These are phyloP conservation scores for Diplodia scrobiculata DNA, from an alignment of 2,329 filamentous ascomycete genomes.

Conservation along the genomic window DNA sequence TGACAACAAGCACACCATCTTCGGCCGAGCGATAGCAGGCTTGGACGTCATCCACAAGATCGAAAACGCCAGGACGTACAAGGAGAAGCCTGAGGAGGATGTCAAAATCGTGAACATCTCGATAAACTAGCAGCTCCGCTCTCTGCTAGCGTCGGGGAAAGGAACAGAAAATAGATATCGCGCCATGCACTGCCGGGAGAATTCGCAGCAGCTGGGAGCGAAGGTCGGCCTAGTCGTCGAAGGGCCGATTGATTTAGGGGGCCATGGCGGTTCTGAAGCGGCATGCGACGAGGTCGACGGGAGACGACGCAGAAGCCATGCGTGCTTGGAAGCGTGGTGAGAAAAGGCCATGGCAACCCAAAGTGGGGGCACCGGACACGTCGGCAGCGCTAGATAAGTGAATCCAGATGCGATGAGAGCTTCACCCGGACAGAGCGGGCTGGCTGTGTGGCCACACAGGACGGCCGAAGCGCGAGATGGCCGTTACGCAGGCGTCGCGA, in stretches of 20 bases:
- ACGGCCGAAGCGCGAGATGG: neutral
- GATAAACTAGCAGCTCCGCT: slow-evolving; percentile 32
- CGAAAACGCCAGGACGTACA: slow-evolving; percentile 82
- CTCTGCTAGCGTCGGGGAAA: too few relatives aligned
- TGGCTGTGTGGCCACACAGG: neutral
- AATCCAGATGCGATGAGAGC: neutral
- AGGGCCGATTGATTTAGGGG: neutral
- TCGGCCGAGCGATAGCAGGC: slow-evolving; percentile 85
- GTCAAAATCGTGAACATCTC: slow-evolving; percentile 93
- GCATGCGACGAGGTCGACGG: neutral
- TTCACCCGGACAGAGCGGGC: neutral
- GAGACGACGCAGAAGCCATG: slow-evolving; percentile 4
- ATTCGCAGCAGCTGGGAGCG: neutral
- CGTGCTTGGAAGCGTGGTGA: slow-evolving; percentile 13
- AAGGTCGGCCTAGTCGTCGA: neutral
- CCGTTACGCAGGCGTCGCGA: slow-evolving; percentile 19
- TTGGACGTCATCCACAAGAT: slow-evolving; percentile 95
- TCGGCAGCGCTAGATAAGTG: slow-evolving; percentile 24
- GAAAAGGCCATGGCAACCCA: neutral
- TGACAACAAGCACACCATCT: slow-evolving; percentile 94
- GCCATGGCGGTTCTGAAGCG: neutral
- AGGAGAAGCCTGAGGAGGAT: slow-evolving; percentile 94
- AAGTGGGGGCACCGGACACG: slow-evolving; percentile 18
- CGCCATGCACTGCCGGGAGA: neutral
- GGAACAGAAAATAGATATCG: neutral